A percentile compares a stretch with the other conserved stretches of the same genome.
Evolutionary conservation across 2,329 filamentous ascomycete genomes (phyloP).

Genomic region (Fusarium mangiferae): DNA sequence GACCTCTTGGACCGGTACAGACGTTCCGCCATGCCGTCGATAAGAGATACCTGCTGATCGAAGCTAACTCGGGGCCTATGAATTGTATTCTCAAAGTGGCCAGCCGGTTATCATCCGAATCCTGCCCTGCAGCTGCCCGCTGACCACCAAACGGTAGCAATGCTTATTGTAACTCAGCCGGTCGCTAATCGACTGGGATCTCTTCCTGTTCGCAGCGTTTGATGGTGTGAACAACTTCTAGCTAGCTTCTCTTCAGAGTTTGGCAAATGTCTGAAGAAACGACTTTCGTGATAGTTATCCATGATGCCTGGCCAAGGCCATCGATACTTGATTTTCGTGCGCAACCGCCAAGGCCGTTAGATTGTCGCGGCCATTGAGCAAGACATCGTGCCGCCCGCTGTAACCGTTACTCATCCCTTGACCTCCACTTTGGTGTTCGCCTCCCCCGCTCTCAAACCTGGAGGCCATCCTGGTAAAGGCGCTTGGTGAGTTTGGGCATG

Average conservation of each 20-base stretch:
- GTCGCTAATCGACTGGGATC: constrained; percentile 19
- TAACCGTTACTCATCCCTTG: constrained; percentile 35
- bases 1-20: background rate
- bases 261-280: background rate
- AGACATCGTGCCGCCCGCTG: constrained; percentile 42
- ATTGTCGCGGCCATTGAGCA: constrained; percentile 34
- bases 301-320: constrained; percentile 4
- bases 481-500: constrained; percentile 2
- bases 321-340: constrained; percentile 9
- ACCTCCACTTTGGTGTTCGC: constrained; percentile 40
- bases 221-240: background rate
- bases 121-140: constrained; percentile 13
- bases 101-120: constrained; percentile 11
- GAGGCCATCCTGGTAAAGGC: constrained; percentile 19
- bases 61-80: constrained; percentile 10
- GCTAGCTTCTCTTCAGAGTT: background rate
- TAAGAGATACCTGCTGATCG: background rate
- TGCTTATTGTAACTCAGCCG: constrained; percentile 16
- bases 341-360: constrained; percentile 28
- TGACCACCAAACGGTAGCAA: constrained; percentile 17
- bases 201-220: background rate
- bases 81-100: constrained; percentile 6
- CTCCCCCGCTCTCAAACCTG: constrained; percentile 38
- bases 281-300: background rate
- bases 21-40: background rate